These are phyloP conservation scores for Penicillium cinerascens DNA, from an alignment of 495 filamentous ascomycete species.

Conservation along the genomic window DNA sequence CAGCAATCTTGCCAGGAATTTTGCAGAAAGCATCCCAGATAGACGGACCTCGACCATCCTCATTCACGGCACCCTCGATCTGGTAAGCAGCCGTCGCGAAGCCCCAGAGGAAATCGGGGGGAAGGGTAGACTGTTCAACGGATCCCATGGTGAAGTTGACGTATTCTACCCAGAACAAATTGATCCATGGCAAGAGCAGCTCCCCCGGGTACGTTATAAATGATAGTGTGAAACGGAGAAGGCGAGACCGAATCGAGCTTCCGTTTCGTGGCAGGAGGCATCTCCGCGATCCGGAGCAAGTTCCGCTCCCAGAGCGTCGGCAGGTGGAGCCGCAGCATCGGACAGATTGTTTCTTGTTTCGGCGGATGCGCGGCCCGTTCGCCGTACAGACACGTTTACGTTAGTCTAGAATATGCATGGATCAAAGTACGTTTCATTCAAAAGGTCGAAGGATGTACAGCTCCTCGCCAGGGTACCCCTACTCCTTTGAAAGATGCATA, in stretches of 20 bases:
- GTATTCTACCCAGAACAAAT: constrained; percentile 23
- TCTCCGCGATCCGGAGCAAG: constrained; percentile 63
- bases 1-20: constrained; percentile 71
- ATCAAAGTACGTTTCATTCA: background rate
- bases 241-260: constrained; percentile 16
- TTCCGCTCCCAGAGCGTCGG: constrained; percentile 22
- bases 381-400: constrained; percentile 9
- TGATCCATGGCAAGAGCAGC: constrained; percentile 54
- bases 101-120: constrained; percentile 76
- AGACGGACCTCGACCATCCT: constrained; percentile 67
- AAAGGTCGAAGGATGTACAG: background rate
- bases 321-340: constrained; percentile 12
- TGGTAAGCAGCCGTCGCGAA: constrained; percentile 82
- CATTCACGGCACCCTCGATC: constrained; percentile 65
- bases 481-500: background rate
- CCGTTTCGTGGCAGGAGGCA: constrained; percentile 29
- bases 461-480: background rate
- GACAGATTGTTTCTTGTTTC: background rate
- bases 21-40: constrained; percentile 78
- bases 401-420: background rate
- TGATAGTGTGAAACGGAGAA: constrained; percentile 3
- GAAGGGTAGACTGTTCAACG: constrained; percentile 43
- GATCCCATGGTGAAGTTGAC: constrained; percentile 30
- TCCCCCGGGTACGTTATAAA: constrained; percentile 25
- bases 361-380: constrained; percentile 31